Conservation (phyloP, 78 protist species). For the Tieghemostelium lacteum region DNA sequence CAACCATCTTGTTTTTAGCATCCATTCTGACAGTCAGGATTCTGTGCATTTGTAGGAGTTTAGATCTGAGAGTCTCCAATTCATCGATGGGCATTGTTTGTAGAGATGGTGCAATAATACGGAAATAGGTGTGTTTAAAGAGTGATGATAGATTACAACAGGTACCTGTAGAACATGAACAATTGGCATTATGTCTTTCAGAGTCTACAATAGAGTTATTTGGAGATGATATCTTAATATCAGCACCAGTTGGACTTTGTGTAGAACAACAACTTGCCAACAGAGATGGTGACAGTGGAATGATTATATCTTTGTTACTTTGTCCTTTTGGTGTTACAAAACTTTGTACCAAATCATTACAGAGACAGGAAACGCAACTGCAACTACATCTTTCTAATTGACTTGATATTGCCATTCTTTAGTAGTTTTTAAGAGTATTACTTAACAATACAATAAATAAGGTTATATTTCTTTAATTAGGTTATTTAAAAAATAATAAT, state of each 20-base stretch:
- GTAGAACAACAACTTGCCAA: not conserved
- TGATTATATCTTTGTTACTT: not conserved
- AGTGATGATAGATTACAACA: not conserved
- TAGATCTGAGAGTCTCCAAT: not conserved
- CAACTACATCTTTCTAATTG: slow-evolving; percentile 19
- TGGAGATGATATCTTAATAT: not conserved
- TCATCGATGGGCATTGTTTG: not conserved
- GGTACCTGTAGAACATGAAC: not conserved
- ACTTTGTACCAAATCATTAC: slow-evolving; percentile 18
- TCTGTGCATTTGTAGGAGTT: not conserved
- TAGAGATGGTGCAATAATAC: slow-evolving; percentile 9
- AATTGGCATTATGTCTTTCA: not conserved
- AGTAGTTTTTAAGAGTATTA: too few relatives aligned
- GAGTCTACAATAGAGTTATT: not conserved
- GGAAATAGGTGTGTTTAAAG: not conserved
- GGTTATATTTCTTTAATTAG: too few relatives aligned
- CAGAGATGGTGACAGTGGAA: not conserved
- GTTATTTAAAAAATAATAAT: too few relatives aligned
- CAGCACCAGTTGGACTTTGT: not conserved
- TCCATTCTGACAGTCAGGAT: not conserved
- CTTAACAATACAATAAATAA: too few relatives aligned
- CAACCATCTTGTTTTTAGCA: not conserved
- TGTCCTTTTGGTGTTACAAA: not conserved
- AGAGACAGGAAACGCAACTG: not conserved
- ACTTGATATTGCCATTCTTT: slow-evolving; percentile 29